Base-by-base conservation (phyloP, 2,329 filamentous ascomycete species). In the Rugonectria rugulosa region DNA sequence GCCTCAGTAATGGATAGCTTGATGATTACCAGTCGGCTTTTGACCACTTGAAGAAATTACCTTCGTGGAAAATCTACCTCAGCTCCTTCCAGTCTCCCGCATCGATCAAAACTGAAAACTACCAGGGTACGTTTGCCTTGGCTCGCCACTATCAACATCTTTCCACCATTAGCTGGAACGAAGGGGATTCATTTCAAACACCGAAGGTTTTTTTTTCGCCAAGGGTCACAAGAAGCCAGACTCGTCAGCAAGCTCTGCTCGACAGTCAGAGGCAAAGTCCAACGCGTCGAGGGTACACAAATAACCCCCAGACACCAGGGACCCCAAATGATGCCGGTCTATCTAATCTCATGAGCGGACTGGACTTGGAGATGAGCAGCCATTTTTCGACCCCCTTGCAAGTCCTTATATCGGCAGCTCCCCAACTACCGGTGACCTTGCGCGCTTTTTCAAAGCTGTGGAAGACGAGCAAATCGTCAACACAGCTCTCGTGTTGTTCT, bases 391-490 rank as follows among this genome's bases (percentile, higher is more conserved):
- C 20, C n/a, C 14, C 38, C 23, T 9, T 21, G 5, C n/a, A n/a
- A n/a, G n/a, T n/a, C 7, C 38, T 14, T 11, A 15, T 9, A 23
- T 10, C 21, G 6, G n/a, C 38, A 1, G 6, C 38, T 9, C n/a
- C 38, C 21, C 14, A 15, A 23, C 23, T 6, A 40, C 20, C 12
- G 10, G 11, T 12, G 29, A 32, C 23, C 21, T 27, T 11, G 29
- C 21, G 17, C 4, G 4, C 6, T 10, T 27, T 24, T 19, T 42
- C 5, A 27, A 47, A 17, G 20, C 1, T 10, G 15, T 47, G 6
- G 26, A 42, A 21, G 46, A 42, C 23, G 36, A 50, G 21, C 34
- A 50, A n/a, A 32, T 42, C 32, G 32, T 47, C 20, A 47, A 47
- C 32, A 47, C 32, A 19, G 32, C 32, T n/a, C 21, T 47, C 20